Evolutionary conservation across 2,329 filamentous ascomycete genomes (phyloP).

Genomic region (Cytospora chrysosperma): DNA sequence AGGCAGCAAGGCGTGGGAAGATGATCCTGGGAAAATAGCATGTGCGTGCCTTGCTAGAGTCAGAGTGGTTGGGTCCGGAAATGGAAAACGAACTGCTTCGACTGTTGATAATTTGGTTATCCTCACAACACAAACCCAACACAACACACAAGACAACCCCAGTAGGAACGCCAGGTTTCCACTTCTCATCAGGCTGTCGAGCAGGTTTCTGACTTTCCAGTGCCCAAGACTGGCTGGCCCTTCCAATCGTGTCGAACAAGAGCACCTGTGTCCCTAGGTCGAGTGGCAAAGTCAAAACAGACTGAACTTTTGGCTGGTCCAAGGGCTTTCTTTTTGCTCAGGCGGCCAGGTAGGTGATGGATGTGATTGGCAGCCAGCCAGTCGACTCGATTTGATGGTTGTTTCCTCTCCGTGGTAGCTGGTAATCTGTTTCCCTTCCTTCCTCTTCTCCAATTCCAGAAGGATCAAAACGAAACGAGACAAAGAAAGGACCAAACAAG

Average conservation of each 20-base stretch:
- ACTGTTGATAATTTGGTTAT: neutral
- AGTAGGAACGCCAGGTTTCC: neutral
- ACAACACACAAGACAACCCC: too few relatives aligned
- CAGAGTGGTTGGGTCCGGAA: neutral
- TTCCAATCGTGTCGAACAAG: neutral
- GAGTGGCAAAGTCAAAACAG: neutral
- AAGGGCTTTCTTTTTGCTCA: neutral
- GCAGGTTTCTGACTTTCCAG: neutral
- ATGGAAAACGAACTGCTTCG: neutral
- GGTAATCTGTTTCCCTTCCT: neutral
- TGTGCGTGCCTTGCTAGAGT: constrained; percentile 5
- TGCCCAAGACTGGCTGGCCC: neutral
- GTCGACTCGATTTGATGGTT: neutral
- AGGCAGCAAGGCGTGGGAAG: constrained; percentile 6
- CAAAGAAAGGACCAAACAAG: constrained; percentile 3
- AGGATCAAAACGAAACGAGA: constrained; percentile 11
- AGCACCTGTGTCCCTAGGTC: neutral
- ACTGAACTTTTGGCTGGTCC: neutral
- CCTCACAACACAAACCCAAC: too few relatives aligned
- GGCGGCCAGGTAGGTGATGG: neutral
- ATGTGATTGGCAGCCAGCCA: neutral
- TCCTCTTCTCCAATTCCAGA: constrained; percentile 11
- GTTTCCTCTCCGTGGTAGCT: neutral
- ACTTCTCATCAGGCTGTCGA: neutral
- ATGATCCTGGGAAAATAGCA: constrained; percentile 10